A percentile compares a stretch with the other conserved stretches of the same genome.
These are phyloP conservation scores for Auxenochlorella protothecoides DNA, from an alignment of 139 green algal species.

Conservation along the genomic window DNA sequence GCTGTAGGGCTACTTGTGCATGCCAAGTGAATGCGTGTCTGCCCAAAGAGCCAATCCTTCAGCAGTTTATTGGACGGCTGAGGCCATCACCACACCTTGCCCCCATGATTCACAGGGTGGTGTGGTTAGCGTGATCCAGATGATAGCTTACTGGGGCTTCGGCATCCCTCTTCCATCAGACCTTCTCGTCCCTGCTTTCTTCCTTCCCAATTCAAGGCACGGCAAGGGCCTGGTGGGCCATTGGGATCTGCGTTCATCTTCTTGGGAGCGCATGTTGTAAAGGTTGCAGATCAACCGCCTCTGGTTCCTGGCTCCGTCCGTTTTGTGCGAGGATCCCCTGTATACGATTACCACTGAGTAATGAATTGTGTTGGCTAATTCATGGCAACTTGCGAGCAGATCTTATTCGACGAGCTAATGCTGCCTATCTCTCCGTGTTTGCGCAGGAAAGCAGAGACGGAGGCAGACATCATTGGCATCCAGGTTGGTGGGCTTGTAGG, in stretches of 20 bases:
- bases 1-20: neutral
- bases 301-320: neutral
- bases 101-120: neutral
- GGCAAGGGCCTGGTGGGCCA: too few species aligned
- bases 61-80: neutral
- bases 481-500: slow-evolving; percentile 18
- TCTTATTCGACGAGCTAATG: slow-evolving; percentile 8
- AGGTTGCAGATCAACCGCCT: neutral
- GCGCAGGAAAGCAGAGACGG: slow-evolving; percentile 50
- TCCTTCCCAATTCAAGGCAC: slow-evolving; percentile 41
- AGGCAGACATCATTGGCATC: slow-evolving; percentile 74
- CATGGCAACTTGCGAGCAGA: neutral
- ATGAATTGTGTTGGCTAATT: neutral
- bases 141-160: slow-evolving; percentile 24
- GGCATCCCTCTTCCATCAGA: slow-evolving; percentile 35
- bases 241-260: too few species aligned
- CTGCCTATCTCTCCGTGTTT: neutral
- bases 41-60: neutral
- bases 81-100: neutral
- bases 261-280: slow-evolving; percentile 7
- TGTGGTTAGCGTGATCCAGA: neutral
- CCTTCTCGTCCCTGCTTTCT: slow-evolving; percentile 30
- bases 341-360: too few species aligned
- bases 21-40: neutral
- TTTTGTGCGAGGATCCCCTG: neutral